A percentile compares a stretch with the other conserved stretches of the same genome.
phyloP scores from a whole-genome alignment of 495 filamentous ascomycete species.

The Podospora comata region DNA sequence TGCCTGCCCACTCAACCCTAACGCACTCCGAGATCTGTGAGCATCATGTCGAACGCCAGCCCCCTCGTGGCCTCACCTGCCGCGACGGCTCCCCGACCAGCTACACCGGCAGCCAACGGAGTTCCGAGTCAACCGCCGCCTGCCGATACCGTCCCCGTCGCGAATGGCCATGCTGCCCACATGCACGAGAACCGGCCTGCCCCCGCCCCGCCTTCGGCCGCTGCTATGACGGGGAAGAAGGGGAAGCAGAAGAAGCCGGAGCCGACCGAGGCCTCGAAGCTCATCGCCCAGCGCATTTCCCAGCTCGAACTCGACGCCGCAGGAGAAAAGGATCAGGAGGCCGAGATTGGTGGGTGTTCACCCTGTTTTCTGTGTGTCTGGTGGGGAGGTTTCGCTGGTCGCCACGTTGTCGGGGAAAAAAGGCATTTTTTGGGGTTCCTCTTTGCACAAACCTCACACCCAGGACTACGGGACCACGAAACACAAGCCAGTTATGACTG shows the following conservation, averaged over 20 bases:
- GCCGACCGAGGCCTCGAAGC: constrained; percentile 80
- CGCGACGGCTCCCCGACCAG: constrained; percentile 27
- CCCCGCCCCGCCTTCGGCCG: constrained; percentile 41
- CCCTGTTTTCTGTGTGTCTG: not conserved
- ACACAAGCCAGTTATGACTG: not conserved
- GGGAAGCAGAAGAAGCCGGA: constrained; percentile 70
- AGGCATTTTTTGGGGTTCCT: not conserved
- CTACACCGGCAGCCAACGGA: constrained; percentile 33
- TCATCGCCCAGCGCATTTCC: constrained; percentile 88
- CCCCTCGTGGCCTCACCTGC: constrained; percentile 27
- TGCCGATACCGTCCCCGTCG: constrained; percentile 19
- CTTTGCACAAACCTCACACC: not conserved
- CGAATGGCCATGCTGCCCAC: constrained; percentile 39
- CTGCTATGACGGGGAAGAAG: constrained; percentile 54
- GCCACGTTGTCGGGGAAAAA: not conserved
- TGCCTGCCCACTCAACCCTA: not conserved
- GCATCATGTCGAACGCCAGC: constrained; percentile 22
- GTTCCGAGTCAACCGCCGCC: constrained; percentile 22
- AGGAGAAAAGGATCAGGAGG: constrained; percentile 91
- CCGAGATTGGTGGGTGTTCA: constrained; percentile 82
- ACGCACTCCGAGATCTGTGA: not conserved
- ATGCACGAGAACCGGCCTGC: constrained; percentile 41
- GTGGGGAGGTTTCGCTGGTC: not conserved
- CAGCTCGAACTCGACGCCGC: constrained; percentile 91
- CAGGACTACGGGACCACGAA: not conserved